A percentile compares a stretch with the other conserved stretches of the same genome.
These are phyloP conservation scores for Physaria fendleri DNA, from an alignment of 345 rosid species.

Conservation along the genomic window DNA sequence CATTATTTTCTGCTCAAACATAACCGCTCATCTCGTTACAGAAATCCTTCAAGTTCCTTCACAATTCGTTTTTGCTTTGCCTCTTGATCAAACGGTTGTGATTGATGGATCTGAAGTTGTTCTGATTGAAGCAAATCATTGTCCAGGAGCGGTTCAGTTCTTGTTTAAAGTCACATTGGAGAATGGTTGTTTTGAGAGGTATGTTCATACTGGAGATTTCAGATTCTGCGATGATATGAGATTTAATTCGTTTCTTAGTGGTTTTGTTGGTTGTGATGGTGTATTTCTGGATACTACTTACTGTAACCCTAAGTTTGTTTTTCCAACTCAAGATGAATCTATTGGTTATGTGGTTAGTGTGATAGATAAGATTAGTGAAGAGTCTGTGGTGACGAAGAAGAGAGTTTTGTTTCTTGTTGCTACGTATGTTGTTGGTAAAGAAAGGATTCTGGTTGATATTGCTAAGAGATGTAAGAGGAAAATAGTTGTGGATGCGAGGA, in stretches of 20 bases:
- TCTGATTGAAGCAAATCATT: constrained; percentile 73
- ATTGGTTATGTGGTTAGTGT: constrained; percentile 57
- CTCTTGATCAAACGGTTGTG: constrained; percentile 30
- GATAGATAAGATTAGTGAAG: constrained; percentile 46
- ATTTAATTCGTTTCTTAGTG: constrained; percentile 35
- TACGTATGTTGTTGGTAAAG: constrained; percentile 85
- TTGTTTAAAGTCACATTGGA: constrained; percentile 47
- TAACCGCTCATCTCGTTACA: constrained; percentile 56
- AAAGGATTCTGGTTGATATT: constrained; percentile 68
- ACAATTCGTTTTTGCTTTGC: constrained; percentile 46
- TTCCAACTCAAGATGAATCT: constrained; percentile 69
- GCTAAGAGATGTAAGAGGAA: constrained; percentile 50
- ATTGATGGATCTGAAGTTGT: constrained; percentile 66
- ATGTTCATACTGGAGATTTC: constrained; percentile 85
- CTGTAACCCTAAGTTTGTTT: constrained; percentile 71
- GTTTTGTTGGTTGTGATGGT: constrained; percentile 62
- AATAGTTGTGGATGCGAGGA: constrained; percentile 59
- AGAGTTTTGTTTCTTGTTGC: constrained; percentile 79
- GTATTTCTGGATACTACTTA: constrained; percentile 82
- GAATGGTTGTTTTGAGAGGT: constrained; percentile 36
- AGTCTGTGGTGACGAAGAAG: constrained; percentile 19
- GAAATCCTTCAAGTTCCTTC: constrained; percentile 46
- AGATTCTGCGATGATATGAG: constrained; percentile 54
- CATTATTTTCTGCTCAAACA: constrained; percentile 61
- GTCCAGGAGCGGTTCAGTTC: constrained; percentile 90